Evolutionary conservation across 1,284 basidiomycete genomes (phyloP).

Genomic region (Microbotryum intermedium): DNA sequence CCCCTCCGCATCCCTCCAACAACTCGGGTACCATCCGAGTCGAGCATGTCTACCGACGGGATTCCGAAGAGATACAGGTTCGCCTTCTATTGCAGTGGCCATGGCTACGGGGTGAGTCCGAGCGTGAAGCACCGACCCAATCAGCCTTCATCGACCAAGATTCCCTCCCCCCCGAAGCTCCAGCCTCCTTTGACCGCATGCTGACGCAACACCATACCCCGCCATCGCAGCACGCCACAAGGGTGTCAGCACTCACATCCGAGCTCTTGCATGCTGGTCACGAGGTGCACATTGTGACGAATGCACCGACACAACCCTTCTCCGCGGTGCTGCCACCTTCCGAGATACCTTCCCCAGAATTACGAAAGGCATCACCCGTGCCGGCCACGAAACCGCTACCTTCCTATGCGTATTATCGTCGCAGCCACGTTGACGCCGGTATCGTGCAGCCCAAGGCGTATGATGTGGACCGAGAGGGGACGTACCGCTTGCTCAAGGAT

Average conservation of each 20-base stretch:
- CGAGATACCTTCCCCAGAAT: constrained; percentile 17
- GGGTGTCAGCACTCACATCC: constrained; percentile 32
- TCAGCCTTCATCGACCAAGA: not conserved
- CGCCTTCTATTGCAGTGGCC: constrained; percentile 19
- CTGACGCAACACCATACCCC: not conserved
- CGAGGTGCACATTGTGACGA: constrained; percentile 33
- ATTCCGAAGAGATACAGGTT: not conserved
- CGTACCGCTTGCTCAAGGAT: constrained; percentile 52
- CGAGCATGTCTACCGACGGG: too few relatives aligned
- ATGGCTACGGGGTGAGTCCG: constrained; percentile 24
- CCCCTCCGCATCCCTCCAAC: too few relatives aligned
- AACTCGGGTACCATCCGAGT: too few relatives aligned
- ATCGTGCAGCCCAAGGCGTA: constrained; percentile 37
- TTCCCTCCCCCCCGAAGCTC: not conserved
- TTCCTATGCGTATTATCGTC: constrained; percentile 26
- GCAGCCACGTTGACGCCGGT: constrained; percentile 32
- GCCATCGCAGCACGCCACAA: constrained; percentile 29
- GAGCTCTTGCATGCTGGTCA: constrained; percentile 31
- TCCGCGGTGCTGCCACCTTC: constrained; percentile 21
- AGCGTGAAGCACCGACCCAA: not conserved
- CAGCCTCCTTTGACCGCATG: not conserved
- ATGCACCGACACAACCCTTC: constrained; percentile 33
- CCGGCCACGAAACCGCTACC: not conserved
- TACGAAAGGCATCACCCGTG: not conserved
- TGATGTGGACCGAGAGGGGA: constrained; percentile 57